Evolutionary conservation across 2,329 filamentous ascomycete genomes (phyloP), one percentile per base, ranked within the genome.

Genomic region (Ceratocystiopsis brevicomis): DNA sequence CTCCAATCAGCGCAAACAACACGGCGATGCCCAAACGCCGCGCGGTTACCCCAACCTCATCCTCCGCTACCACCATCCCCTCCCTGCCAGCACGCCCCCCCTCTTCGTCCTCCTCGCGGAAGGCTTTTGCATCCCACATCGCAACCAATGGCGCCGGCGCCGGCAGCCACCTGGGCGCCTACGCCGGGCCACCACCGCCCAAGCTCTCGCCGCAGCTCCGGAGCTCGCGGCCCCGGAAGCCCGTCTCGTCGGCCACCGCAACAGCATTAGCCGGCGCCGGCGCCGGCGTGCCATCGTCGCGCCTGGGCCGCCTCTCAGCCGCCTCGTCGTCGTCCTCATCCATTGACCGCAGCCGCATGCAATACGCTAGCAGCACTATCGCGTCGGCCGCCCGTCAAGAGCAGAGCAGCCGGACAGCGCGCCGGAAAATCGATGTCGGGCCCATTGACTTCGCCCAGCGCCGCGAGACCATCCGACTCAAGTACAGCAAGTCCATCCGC

Each of bases 401-500:
- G 35, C 66, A 67, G 42, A 52, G 55, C 30, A 52, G 56, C 30
- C 51, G 59, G 6, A 47, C 57, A 6, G 57, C 63, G 32, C 63
- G 68, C 45, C 65, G 68, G 38, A 75, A 74, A 53, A 64, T 74
- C 42, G 71, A 71, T 1, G 63, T 87, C 46, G 79, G 79, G 1
- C 79, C 80, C 47, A 82, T 92, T 42, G 83, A 94, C 59, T 90
- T 92, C 56, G 84, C 81, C 47, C 81, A 83, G 51, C 73, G 84
- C 41, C 71, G 86, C 52, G 79, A 85, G 54, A 76, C 78, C 47
- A 92, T 93, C 53, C 80, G 87, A 52, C 74, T 85, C 45, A 85
- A 84, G 14, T 88, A 92, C 58, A 87, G 76, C 52, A 83, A 81
- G 56, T 84, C 81, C n/a, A 76, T 90, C 40, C 73, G 79, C 49